Evolutionary conservation across 2,329 filamentous ascomycete species (phyloP), one percentile per base, ranked within the genome.

Genomic region (Phyllosticta capitalensis): DNA sequence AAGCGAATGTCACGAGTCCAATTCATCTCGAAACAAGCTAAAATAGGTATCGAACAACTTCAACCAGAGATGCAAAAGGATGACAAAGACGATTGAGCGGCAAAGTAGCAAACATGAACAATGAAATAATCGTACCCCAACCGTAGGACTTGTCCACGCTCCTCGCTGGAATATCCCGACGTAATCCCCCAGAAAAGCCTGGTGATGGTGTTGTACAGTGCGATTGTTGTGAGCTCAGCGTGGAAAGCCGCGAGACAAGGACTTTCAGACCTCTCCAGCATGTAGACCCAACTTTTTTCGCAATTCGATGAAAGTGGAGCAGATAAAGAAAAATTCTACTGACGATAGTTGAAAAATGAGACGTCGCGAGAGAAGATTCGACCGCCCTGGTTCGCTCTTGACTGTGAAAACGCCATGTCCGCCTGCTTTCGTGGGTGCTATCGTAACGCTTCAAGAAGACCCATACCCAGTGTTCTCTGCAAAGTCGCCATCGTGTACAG

Each of bases 401-500:
- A 38, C 30, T 10, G 30, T 38, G 30, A 55, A 49, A 55, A 55
- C 52, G 38, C 52, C 57, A 28, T 28, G 14, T n/a, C 54, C 52
- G 22, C n/a, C 17, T 45, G 9, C 22, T 21, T 53, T 45, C 30
- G 30, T 54, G 45, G 21, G 30, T 55, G 49, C 22, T 30, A 19
- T 24, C 49, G 48, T 49, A 60, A 55, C 58, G 33, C 49, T 33
- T 52, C 49, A 52, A 59, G 51, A 51, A 38, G 5, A 38, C 52
- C 52, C n/a, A 19, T 21, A 20, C 19, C 21, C 14, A 9, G 20
- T 51, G 49, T 19, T 54, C 24, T 54, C 19, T 22, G 24, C 45
- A 52, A 58, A 63, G 64, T 67, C 67, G 24, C 66, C 64, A 68
- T 65, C 65, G 67, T 69, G 61, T 69, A 67, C 65, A 62, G 67